Base-by-base conservation (phyloP, 2,329 filamentous ascomycete species). In the Rutstroemia sp. region DNA sequence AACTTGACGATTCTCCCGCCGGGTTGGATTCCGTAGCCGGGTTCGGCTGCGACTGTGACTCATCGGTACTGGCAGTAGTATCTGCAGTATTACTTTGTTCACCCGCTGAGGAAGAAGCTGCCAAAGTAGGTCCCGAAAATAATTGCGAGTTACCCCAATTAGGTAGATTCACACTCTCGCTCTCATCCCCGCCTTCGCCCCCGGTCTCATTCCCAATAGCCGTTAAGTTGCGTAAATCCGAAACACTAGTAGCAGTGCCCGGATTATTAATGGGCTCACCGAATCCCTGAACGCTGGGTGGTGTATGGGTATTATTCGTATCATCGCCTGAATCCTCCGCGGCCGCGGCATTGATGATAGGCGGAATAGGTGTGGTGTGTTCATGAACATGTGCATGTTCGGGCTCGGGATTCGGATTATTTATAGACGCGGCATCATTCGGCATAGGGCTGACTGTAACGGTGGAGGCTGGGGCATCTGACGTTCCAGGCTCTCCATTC, bases 201-300 rank as follows among this genome's bases (percentile, higher is more conserved):
- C 4, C 30, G 30, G 30, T 34, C 12, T 34, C 30, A 34, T 34
- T 34, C 30, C 30, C 12, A 34, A 42, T 42, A n/a, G 19, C 39
- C 39, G 19, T 18, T 18, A 8, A 19, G 39, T 42, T 42, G 39
- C 39, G 16, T 42, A n/a, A n/a, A 19, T 42, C 39, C 8, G 39
- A 19, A n/a, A 42, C 39, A 19, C 19, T 42, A 8, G 39, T 19
- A 18, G 39, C 7, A 19, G 45, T 27, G 25, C 45, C 45, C 21
- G 47, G 41, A 18, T 45, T 18, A 44, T 34, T 14, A 52, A 44
- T 19, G 39, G 21, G n/a, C 8, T 25, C 14, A 21, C 21, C 19
- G n/a, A 21, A 56, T 55, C 30, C 64, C 64, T 63, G 64, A 66
- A 52, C 62, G 62, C 16, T 63, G 57, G n/a, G 64, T 45, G 25